Percentiles rank a stretch among this genome's conserved stretches.
Conservation (phyloP, 2,329 filamentous ascomycete species). For the Pseudocercospora cruenta region DNA sequence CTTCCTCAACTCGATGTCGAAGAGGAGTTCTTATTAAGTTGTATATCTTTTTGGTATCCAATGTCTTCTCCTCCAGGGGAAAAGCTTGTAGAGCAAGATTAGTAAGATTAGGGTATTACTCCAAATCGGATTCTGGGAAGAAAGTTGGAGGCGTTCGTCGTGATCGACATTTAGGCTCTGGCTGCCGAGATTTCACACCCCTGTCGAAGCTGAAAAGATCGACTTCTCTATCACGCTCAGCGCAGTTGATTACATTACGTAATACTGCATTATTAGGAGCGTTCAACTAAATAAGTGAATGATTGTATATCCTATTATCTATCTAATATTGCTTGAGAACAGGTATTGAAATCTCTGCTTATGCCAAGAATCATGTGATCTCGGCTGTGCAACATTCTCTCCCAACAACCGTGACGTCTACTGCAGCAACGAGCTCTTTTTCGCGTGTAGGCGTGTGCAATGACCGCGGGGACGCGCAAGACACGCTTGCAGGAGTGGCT, state of each 20-base stretch:
- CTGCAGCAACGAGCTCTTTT: constrained; percentile 9
- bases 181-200: constrained; percentile 2
- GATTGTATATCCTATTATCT: no score
- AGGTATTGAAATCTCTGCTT: no score
- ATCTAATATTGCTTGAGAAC: no score
- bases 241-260: no score
- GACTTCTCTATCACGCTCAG: no score
- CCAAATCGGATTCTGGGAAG: not conserved
- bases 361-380: no score
- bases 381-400: no score
- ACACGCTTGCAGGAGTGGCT: not conserved
- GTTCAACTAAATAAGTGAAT: no score
- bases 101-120: not conserved
- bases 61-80: not conserved
- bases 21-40: not conserved
- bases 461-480: constrained; percentile 9
- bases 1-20: not conserved
- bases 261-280: no score
- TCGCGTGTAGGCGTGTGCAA: constrained; percentile 7
- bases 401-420: constrained; percentile 9
- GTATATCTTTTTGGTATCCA: not conserved
- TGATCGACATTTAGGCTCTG: not conserved
- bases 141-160: not conserved
- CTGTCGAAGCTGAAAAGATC: constrained; percentile 2
- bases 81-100: not conserved